Evolutionary conservation across 2,329 filamentous ascomycete species (phyloP), one percentile per base, ranked within the genome.

Genomic region (Pyrenochaeta sp.): DNA sequence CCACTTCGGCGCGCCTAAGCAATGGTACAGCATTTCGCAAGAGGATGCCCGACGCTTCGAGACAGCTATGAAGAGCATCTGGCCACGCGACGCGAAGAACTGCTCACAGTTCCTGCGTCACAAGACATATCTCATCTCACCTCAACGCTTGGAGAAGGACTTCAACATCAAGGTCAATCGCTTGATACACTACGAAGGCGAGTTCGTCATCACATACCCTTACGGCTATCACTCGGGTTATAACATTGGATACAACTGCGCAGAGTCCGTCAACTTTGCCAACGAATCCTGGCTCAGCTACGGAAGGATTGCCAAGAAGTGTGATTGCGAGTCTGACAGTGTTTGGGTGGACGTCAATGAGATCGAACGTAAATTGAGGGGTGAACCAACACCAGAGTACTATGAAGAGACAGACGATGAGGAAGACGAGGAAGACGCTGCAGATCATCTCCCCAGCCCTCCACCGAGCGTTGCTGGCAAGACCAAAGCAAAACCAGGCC

Each of bases 1-100:
- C 47, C 94, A 99, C 67, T 99, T 99, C 69, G 94, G 94, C 41
- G 94, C 94, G 1, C 94, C 94, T 0, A 99, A 99, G 74, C 94
- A 99, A 71, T 99, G 94, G 94, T 99, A 99, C 75, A 96, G 92
- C 72, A 97, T 99, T 55, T 96, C 93, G 1, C 95, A 97, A 70
- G 89, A 89, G 55, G 94, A 99, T 68, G 91, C 93, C 10, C 85
- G 91, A 36, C 87, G 88, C 11, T 99, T 99, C 60, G 94, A 99
- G 72, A 84, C 86, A 24, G 93, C 90, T 28, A 99, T 99, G 94
- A 93, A 88, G 74, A 91, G 81, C 65, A 89, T 96, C 44, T 99
- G 93, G 92, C 90, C 92, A 0, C 87, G 87, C 5, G 94, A 99
- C 64, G 90, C 92, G 14, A 99, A 99, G 73, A 89, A 90, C 27